phyloP scores from a whole-genome alignment of 1,284 basidiomycete species.

The Crepidotus sp. region DNA sequence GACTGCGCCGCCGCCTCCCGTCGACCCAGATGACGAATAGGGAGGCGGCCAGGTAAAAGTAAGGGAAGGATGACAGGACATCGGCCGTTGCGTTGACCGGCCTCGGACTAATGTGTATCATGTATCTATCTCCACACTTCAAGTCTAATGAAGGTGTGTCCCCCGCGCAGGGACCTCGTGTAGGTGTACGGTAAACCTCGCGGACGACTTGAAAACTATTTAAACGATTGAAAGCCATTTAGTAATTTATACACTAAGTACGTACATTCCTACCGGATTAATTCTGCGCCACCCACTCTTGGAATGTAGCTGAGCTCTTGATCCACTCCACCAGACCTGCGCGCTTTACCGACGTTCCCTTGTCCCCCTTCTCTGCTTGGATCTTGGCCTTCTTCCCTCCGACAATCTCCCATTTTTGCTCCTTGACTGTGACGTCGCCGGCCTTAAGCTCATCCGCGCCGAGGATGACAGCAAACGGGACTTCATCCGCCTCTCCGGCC shows the following conservation, averaged over 20 bases:
- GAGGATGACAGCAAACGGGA: conserved; percentile 37
- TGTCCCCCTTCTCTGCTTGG: conserved; percentile 29
- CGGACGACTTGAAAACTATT: no score
- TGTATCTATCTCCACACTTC: no score
- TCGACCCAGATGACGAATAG: neutral
- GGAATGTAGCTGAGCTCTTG: conserved; percentile 39
- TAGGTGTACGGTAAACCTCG: no score
- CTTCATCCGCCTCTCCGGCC: conserved; percentile 81
- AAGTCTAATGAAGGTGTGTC: no score
- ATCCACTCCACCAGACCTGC: conserved; percentile 66
- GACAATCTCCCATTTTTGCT: conserved; percentile 78
- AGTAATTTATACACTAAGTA: no score
- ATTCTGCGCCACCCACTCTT: conserved; percentile 31
- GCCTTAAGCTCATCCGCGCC: conserved; percentile 80
- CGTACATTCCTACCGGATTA: no score
- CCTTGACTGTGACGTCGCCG: conserved; percentile 85
- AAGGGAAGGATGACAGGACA: no score
- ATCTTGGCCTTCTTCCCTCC: conserved; percentile 62
- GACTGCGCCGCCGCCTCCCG: conserved; percentile 1
- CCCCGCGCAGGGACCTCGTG: no score
- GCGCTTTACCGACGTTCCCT: conserved; percentile 62
- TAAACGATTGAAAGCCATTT: no score
- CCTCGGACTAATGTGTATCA: no score
- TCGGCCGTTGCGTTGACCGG: no score
- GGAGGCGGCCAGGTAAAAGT: no score